Base-by-base conservation (phyloP, 176 grass and related monocot species). In the Raddia guianensis region DNA sequence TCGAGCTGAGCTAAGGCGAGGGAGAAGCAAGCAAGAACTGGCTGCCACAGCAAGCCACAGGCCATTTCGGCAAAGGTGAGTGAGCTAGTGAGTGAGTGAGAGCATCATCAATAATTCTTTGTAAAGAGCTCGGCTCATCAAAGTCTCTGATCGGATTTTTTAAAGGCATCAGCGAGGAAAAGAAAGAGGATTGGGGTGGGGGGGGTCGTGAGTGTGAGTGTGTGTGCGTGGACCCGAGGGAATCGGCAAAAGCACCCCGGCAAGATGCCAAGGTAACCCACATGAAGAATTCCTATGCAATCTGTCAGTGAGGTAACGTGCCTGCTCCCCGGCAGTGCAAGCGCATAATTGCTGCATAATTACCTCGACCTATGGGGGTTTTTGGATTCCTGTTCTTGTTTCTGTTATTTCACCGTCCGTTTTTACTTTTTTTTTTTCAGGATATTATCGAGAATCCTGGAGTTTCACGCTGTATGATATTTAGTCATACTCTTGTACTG, bases 51-150 rank as follows among this genome's bases (percentile, higher is more conserved):
- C 57, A 77, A 82, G 79, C 77, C 85, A 87, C 79, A 78, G 80
- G 66, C 33, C 66, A 83, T 83, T 84, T 87, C 60, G 49, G 68
- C 68, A 83, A 88, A 88, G 68, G 74, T 83, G 74, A 58, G 74
- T 52, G 68, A 60, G 74, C 78, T 67, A 66, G 74, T 83, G 74
- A 58, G 74, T 52, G 68, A 60, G 74, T 83, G 74, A 66, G 74
- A 62, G 68, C 74, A 83, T 79, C 74, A 74, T 44, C 61, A 84
- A 84, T 84, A 88, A 80, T 88, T 87, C 81, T 79, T 74, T 84
- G 61, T 73, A 84, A 88, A 88, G 86, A 88, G 75, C 86, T 68
- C 86, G 84, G 75, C 86, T 68, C 86, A 88, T 84, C 86, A 88
- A 88, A 88, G 81, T 79, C 61, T 16, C 68, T 80, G 75, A 68